These are phyloP conservation scores for Aspergillus calidoustus DNA, from an alignment of 2,329 filamentous ascomycete genomes.

Conservation along the genomic window DNA sequence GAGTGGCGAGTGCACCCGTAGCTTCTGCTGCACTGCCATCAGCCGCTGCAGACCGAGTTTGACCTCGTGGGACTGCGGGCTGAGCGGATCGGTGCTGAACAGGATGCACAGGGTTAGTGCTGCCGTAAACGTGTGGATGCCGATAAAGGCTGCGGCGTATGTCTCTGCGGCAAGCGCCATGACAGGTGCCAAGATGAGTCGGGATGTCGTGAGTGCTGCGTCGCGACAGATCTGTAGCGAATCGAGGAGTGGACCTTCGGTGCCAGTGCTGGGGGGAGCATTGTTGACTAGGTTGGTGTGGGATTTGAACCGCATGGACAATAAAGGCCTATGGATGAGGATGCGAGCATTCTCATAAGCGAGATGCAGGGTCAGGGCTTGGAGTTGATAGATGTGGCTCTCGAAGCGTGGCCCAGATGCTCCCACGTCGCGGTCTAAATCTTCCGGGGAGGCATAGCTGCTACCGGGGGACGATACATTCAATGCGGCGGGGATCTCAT, in stretches of 20 bases:
- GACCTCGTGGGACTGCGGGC: slow-evolving; percentile 17
- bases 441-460: slow-evolving; percentile 24
- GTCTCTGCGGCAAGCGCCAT: slow-evolving; percentile 27
- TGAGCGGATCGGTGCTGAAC: slow-evolving; percentile 29
- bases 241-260: slow-evolving; percentile 1
- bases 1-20: slow-evolving; percentile 24
- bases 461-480: background rate
- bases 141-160: slow-evolving; percentile 30
- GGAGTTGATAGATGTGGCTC: slow-evolving; percentile 35
- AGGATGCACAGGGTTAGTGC: slow-evolving; percentile 29
- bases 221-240: slow-evolving; percentile 24
- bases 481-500: no score
- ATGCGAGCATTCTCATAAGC: no score
- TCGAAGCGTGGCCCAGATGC: slow-evolving; percentile 30
- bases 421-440: slow-evolving; percentile 30
- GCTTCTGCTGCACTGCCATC: slow-evolving; percentile 25
- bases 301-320: no score
- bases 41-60: slow-evolving; percentile 28
- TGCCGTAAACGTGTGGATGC: slow-evolving; percentile 33
- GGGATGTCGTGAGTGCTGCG: slow-evolving; percentile 26
- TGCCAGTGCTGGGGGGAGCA: no score
- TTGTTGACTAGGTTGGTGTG: no score
- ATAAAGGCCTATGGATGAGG: no score
- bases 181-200: slow-evolving; percentile 16
- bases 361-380: slow-evolving; percentile 34